Evolutionary conservation across 441 rosid species (phyloP).

Genomic region (Pelargonium cotyledonis): DNA sequence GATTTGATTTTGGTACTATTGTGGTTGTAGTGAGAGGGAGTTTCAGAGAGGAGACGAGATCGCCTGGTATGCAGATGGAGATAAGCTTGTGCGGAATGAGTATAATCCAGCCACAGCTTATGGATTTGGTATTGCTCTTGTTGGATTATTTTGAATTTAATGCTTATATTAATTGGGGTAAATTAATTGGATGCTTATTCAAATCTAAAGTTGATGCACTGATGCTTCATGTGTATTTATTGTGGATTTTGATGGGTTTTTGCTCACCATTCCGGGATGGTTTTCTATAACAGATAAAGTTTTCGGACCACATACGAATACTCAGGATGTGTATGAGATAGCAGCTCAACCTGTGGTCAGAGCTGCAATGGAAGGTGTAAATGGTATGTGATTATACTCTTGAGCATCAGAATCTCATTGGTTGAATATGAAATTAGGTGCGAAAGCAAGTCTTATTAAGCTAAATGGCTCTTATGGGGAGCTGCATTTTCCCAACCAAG

Average conservation of each 20-base stretch:
- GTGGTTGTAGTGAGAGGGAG: slow-evolving; percentile 68
- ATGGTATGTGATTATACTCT: slow-evolving; percentile 45
- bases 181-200: slow-evolving; percentile 3
- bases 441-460: background rate
- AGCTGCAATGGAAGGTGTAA: slow-evolving; percentile 98
- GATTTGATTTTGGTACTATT: slow-evolving; percentile 13
- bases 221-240: background rate
- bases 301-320: slow-evolving; percentile 72
- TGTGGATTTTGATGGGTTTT: slow-evolving; percentile 8
- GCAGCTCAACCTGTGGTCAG: slow-evolving; percentile 93
- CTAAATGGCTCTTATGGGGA: background rate
- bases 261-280: background rate
- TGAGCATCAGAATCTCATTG: slow-evolving; percentile 6
- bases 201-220: slow-evolving; percentile 2
- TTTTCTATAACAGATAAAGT: slow-evolving; percentile 61
- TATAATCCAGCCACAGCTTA: slow-evolving; percentile 79
- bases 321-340: slow-evolving; percentile 83
- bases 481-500: background rate
- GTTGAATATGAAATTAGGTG: background rate
- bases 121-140: slow-evolving; percentile 60
- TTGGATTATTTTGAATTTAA: slow-evolving; percentile 1
- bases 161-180: background rate
- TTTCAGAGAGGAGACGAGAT: slow-evolving; percentile 93
- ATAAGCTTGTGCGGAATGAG: slow-evolving; percentile 82
- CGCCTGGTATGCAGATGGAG: slow-evolving; percentile 94